phyloP scores from a whole-genome alignment of 768 basidiomycete species.

The Pleurotus eryngii region DNA sequence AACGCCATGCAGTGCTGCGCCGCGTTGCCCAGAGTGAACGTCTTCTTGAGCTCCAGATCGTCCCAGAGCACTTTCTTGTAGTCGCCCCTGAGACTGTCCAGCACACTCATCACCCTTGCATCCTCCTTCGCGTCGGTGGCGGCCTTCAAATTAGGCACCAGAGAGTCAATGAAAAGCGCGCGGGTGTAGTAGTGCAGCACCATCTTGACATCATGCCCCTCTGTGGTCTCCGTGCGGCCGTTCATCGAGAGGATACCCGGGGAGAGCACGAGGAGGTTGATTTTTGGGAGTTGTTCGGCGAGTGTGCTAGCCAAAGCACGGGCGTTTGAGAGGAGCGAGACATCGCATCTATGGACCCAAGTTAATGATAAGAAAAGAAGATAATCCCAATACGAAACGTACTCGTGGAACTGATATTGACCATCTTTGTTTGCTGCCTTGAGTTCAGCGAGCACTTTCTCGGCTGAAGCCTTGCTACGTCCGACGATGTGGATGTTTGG shows the following conservation, averaged over 20 bases:
- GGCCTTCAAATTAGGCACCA: conserved; percentile 39
- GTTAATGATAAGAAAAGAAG: conserved; percentile 31
- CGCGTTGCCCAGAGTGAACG: conserved; percentile 32
- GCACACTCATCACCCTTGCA: conserved; percentile 44
- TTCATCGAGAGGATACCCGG: conserved; percentile 37
- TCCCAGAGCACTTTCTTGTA: conserved; percentile 37
- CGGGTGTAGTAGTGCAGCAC: conserved; percentile 50
- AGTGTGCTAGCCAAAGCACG: conserved; percentile 28
- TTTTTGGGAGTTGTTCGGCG: conserved; percentile 31
- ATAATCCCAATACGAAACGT: neutral
- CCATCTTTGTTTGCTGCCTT: conserved; percentile 19
- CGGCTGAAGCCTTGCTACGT: conserved; percentile 45
- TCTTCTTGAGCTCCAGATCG: conserved; percentile 51
- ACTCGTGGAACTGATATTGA: conserved; percentile 5
- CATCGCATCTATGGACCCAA: conserved; percentile 44
- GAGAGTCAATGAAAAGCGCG: conserved; percentile 46
- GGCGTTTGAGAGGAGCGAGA: conserved; percentile 49
- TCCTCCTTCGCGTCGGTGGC: conserved; percentile 46
- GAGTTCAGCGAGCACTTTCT: conserved; percentile 39
- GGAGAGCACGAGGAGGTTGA: conserved; percentile 53
- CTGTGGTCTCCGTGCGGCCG: conserved; percentile 39
- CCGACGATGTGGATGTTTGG: conserved; percentile 53
- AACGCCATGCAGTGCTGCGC: conserved; percentile 37
- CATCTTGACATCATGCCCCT: conserved; percentile 42
- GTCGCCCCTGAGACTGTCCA: conserved; percentile 28